These are phyloP conservation scores for Xylaria sp. DNA, from an alignment of 2,329 filamentous ascomycete genomes.

Conservation along the genomic window DNA sequence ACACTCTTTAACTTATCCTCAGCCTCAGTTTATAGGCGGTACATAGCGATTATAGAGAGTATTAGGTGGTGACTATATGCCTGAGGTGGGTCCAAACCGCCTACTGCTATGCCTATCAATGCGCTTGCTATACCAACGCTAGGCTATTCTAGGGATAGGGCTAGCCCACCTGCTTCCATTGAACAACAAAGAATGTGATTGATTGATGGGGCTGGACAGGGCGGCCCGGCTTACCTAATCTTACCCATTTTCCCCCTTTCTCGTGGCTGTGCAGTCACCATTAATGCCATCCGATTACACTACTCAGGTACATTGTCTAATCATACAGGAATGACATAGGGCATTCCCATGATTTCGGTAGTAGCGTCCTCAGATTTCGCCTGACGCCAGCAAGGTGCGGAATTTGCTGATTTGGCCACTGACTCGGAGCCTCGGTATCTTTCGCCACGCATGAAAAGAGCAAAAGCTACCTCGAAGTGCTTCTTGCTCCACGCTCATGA, in stretches of 20 bases:
- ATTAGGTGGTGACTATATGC: not conserved
- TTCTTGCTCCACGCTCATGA: constrained; percentile 3
- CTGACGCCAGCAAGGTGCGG: constrained; percentile 1
- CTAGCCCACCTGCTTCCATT: not conserved
- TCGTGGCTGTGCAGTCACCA: constrained; percentile 15
- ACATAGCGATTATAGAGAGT: not conserved
- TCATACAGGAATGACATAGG: too few relatives aligned
- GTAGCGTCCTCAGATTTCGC: not conserved
- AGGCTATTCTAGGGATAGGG: not conserved
- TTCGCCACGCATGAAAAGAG: constrained; percentile 5
- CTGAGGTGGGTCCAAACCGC: constrained; percentile 4
- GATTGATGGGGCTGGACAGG: not conserved
- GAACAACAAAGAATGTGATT: constrained; percentile 9
- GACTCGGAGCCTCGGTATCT: constrained; percentile 8
- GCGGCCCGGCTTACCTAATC: not conserved
- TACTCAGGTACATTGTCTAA: too few relatives aligned
- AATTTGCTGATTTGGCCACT: not conserved
- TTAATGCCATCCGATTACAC: not conserved
- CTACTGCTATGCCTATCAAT: not conserved
- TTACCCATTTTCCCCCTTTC: not conserved
- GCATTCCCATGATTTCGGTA: not conserved
- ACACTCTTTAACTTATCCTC: not conserved
- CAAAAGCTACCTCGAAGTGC: not conserved
- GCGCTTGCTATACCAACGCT: not conserved
- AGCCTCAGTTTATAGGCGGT: not conserved